These are phyloP conservation scores for Ilex asprella DNA, from an alignment of 257 asterid genomes.

Conservation along the genomic window DNA sequence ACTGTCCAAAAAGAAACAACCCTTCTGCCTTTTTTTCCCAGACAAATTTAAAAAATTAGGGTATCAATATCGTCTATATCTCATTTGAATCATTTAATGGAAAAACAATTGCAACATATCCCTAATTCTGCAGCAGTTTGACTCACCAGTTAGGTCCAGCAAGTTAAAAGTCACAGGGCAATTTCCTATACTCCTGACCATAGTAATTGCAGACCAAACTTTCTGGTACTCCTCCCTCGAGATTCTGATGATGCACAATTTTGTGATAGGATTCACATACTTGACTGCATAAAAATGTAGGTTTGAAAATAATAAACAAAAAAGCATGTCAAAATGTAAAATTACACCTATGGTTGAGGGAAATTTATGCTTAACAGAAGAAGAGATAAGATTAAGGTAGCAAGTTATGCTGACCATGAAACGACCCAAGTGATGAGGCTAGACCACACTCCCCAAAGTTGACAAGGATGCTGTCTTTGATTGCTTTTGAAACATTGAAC, in stretches of 20 bases:
- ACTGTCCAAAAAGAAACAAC: no score
- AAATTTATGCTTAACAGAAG: not conserved
- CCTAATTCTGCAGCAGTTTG: slow-evolving; percentile 1
- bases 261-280: slow-evolving; percentile 83
- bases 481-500: slow-evolving; percentile 49
- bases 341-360: not conserved
- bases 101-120: not conserved
- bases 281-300: slow-evolving; percentile 43
- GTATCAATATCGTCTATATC: no score
- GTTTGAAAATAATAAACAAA: not conserved
- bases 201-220: slow-evolving; percentile 74
- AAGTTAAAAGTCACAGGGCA: slow-evolving; percentile 77
- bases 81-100: not conserved
- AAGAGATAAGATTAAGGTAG: not conserved
- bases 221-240: slow-evolving; percentile 65
- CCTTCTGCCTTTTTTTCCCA: no score
- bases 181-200: slow-evolving; percentile 66
- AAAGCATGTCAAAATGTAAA: not conserved
- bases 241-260: slow-evolving; percentile 66
- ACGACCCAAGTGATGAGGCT: slow-evolving; percentile 61
- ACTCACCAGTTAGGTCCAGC: slow-evolving; percentile 78
- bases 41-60: no score
- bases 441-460: slow-evolving; percentile 91
- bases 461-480: slow-evolving; percentile 61
- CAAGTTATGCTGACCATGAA: slow-evolving; percentile 48